Percentiles rank a stretch among this genome's conserved stretches.
phyloP scores from a whole-genome alignment of 2,329 filamentous ascomycete genomes.

The Fusarium sp. region DNA sequence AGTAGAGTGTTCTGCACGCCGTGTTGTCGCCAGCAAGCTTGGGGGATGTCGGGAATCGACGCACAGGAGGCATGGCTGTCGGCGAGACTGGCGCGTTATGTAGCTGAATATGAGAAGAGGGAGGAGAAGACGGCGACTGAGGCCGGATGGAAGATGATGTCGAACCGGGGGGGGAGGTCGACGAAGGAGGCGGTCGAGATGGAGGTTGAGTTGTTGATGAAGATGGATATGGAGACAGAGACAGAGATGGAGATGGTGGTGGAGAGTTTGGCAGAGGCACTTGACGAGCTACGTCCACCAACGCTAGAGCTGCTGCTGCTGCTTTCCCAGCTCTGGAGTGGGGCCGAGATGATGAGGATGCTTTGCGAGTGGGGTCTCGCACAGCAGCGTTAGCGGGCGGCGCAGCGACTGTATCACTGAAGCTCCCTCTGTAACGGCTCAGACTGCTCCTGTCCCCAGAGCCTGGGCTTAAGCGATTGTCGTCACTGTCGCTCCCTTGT shows the following conservation, averaged over 20 bases:
- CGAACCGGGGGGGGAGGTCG: conserved; percentile 51
- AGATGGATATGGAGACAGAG: conserved; percentile 50
- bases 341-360: conserved; percentile 54
- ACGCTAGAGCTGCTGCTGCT: conserved; percentile 39
- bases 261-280: conserved; percentile 60
- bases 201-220: conserved; percentile 35
- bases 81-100: conserved; percentile 49
- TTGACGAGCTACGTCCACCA: conserved; percentile 55
- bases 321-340: conserved; percentile 43
- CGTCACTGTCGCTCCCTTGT: conserved; percentile 26
- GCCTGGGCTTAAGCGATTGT: conserved; percentile 16
- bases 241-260: conserved; percentile 53
- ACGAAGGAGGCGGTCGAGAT: conserved; percentile 52
- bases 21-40: conserved; percentile 33
- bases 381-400: conserved; percentile 31
- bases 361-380: conserved; percentile 41
- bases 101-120: conserved; percentile 44
- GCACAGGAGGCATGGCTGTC: conserved; percentile 69
- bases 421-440: conserved; percentile 32
- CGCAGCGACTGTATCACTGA: conserved; percentile 41
- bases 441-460: conserved; percentile 10
- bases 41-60: conserved; percentile 51
- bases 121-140: conserved; percentile 48
- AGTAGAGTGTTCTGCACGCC: conserved; percentile 29
- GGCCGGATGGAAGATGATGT: conserved; percentile 51